Conservation (phyloP, 768 basidiomycete species). For the Rhizopogon vesiculosus region DNA sequence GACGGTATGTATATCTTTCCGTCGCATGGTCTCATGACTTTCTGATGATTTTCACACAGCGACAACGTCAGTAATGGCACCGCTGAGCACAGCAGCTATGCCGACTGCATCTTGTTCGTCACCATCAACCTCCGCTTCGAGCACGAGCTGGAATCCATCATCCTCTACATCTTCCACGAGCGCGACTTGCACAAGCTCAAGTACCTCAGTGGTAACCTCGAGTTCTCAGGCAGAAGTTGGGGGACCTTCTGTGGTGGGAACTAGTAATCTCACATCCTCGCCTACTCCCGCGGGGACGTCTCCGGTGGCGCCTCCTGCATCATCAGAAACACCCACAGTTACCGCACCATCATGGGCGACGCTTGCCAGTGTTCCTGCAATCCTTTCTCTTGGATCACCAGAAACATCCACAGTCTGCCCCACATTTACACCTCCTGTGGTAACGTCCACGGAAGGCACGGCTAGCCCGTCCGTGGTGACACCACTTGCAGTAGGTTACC, state of each 20-base stretch:
- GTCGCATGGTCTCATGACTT: background rate
- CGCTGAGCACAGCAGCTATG: background rate
- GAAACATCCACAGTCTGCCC: background rate
- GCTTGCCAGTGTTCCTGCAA: constrained; percentile 1
- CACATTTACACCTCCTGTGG: background rate
- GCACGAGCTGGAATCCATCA: background rate
- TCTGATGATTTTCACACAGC: background rate
- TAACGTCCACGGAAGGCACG: background rate
- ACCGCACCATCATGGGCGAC: background rate
- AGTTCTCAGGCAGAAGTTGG: background rate
- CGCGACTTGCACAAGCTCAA: background rate
- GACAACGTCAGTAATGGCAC: background rate
- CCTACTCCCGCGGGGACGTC: background rate
- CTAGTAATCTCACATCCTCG: background rate
- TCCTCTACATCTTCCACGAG: background rate
- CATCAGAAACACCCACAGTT: background rate
- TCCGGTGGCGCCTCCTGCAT: background rate
- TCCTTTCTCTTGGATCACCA: background rate
- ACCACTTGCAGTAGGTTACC: too few species aligned
- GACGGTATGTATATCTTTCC: background rate
- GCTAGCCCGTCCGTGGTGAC: too few species aligned
- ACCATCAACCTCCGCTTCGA: background rate
- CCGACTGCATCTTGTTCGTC: background rate
- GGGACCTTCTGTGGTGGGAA: too few species aligned
- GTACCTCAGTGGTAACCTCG: background rate